These are phyloP conservation scores for Anthostomella pinea DNA, from an alignment of 2,329 filamentous ascomycete genomes.

Conservation along the genomic window DNA sequence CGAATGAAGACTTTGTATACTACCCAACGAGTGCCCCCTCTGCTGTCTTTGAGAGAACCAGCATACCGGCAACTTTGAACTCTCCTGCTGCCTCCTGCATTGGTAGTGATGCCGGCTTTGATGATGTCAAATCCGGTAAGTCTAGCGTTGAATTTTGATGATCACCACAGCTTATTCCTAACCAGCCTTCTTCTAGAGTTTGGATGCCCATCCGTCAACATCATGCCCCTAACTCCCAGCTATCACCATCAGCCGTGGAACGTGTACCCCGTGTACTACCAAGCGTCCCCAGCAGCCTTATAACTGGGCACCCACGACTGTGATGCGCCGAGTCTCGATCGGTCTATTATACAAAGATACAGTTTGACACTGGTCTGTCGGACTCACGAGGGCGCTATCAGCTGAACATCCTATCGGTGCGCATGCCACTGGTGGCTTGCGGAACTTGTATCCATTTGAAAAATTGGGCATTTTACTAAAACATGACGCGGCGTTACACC, in stretches of 20 bases:
- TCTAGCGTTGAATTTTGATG: slow-evolving; percentile 10
- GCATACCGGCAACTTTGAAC: slow-evolving; percentile 27
- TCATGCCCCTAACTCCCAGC: slow-evolving; percentile 31
- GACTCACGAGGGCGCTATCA: slow-evolving; percentile 22
- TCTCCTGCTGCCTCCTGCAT: slow-evolving; percentile 31
- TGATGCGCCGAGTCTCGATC: slow-evolving; percentile 37
- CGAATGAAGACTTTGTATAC: slow-evolving; percentile 49
- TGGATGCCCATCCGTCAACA: slow-evolving; percentile 31
- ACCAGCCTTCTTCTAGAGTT: slow-evolving; percentile 29
- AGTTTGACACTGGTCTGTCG: slow-evolving; percentile 34
- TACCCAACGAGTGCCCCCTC: slow-evolving; percentile 49
- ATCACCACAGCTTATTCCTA: slow-evolving; percentile 27
- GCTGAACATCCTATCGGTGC: slow-evolving; percentile 26
- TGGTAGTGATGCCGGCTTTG: slow-evolving; percentile 34
- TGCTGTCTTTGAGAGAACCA: slow-evolving; percentile 38
- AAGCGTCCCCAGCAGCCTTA: slow-evolving; percentile 25
- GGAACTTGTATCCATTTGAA: slow-evolving; percentile 23
- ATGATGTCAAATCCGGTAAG: slow-evolving; percentile 34
- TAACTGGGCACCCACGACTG: slow-evolving; percentile 21
- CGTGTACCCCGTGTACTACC: slow-evolving; percentile 36
- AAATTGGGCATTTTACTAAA: slow-evolving; percentile 26
- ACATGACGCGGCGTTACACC: slow-evolving; percentile 27
- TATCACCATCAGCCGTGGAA: slow-evolving; percentile 35
- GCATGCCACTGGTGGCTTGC: slow-evolving; percentile 25
- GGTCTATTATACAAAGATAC: slow-evolving; percentile 33